Evolutionary conservation across 176 grass and related monocot species (phyloP).

Genomic region (Themeda triandra): DNA sequence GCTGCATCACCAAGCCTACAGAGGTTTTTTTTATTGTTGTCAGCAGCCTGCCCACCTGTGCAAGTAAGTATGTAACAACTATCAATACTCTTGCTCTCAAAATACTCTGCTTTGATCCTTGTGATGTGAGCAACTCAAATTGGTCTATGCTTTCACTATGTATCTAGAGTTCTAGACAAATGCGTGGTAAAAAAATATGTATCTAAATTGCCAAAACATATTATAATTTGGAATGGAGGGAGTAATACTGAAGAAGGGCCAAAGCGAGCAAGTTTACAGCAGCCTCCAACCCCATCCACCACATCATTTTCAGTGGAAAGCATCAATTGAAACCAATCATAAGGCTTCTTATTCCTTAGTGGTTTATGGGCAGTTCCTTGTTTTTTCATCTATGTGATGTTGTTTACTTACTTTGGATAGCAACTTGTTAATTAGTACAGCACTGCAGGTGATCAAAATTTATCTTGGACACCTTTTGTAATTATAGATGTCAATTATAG

Average conservation of each 20-base stretch:
- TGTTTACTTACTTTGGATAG: conserved; percentile 15
- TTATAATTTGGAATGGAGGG: not conserved
- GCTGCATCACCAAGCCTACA: conserved; percentile 15
- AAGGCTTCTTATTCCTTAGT: conserved; percentile 9
- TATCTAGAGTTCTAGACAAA: too few relatives aligned
- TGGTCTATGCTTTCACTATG: conserved; percentile 3
- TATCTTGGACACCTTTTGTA: conserved; percentile 27
- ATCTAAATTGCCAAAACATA: not conserved
- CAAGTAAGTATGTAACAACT: conserved; percentile 29
- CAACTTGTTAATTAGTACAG: conserved; percentile 14
- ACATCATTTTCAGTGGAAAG: conserved; percentile 48
- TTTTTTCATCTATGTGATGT: conserved; percentile 22
- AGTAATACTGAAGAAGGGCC: not conserved
- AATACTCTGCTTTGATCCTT: conserved; percentile 16
- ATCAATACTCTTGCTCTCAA: conserved; percentile 27
- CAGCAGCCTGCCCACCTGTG: not conserved
- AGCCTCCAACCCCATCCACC: not conserved
- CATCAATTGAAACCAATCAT: conserved; percentile 14
- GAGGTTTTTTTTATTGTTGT: conserved; percentile 16
- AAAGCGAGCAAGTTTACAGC: not conserved
- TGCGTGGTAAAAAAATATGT: not conserved
- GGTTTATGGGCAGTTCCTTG: conserved; percentile 9
- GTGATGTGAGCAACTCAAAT: conserved; percentile 25
- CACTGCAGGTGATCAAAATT: conserved; percentile 29
- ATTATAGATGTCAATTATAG: conserved; percentile 27